A percentile compares a stretch with the other conserved stretches of the same genome.
phyloP scores from a whole-genome alignment of 2,329 filamentous ascomycete genomes.

The Xylaria sp. region DNA sequence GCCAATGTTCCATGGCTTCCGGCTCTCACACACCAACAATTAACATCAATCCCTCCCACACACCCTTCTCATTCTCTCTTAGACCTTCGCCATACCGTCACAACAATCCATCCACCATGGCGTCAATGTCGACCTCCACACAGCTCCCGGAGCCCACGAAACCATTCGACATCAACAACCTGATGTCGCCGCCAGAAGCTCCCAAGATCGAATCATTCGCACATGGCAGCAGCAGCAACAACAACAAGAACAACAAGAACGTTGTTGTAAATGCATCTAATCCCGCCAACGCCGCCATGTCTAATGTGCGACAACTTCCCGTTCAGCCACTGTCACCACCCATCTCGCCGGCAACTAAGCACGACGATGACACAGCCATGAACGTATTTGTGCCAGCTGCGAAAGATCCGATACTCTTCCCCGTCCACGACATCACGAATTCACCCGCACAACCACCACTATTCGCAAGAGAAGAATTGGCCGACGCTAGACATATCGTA shows the following conservation, averaged over 20 bases:
- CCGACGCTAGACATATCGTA: constrained; percentile 60
- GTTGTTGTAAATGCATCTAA: constrained; percentile 35
- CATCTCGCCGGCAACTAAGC: constrained; percentile 63
- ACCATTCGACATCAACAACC: constrained; percentile 61
- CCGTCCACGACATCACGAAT: constrained; percentile 56
- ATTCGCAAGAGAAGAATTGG: constrained; percentile 56
- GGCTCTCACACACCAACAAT: constrained; percentile 30
- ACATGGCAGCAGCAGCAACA: constrained; percentile 34
- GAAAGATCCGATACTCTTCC: constrained; percentile 70
- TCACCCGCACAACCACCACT: constrained; percentile 61
- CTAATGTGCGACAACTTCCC: constrained; percentile 51
- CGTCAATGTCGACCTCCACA: constrained; percentile 35
- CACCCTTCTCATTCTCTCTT: constrained; percentile 29
- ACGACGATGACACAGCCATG: constrained; percentile 50
- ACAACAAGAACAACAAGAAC: background rate
- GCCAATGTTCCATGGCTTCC: constrained; percentile 39
- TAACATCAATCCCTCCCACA: constrained; percentile 16
- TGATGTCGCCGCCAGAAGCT: constrained; percentile 73
- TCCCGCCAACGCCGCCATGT: constrained; percentile 44
- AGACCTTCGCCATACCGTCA: constrained; percentile 30
- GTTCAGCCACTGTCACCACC: constrained; percentile 66
- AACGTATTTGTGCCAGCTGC: constrained; percentile 51
- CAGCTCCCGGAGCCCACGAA: constrained; percentile 52
- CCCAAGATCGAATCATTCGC: constrained; percentile 64
- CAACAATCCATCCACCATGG: constrained; percentile 39